These are phyloP conservation scores for Piper longum DNA, from an alignment of 164 flowering plant genomes.

Conservation along the genomic window DNA sequence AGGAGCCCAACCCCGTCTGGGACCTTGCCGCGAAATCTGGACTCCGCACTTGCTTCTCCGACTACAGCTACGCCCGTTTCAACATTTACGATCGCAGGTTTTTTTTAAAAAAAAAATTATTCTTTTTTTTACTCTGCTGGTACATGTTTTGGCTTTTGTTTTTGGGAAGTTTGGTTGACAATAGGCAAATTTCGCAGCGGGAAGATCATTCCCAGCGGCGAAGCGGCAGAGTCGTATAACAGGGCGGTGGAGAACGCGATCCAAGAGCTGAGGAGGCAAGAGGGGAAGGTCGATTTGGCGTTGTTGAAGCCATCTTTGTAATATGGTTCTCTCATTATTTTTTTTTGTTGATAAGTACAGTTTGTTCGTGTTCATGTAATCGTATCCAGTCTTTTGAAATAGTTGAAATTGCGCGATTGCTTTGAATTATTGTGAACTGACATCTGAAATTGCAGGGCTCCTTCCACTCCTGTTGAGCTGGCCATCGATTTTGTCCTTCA, in stretches of 20 bases:
- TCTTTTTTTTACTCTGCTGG: background rate
- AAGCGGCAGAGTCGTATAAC: constrained; percentile 69
- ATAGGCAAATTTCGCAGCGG: constrained; percentile 30
- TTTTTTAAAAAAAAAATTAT: background rate
- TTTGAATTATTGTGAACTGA: background rate
- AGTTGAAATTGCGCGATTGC: background rate
- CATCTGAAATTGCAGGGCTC: constrained; percentile 22
- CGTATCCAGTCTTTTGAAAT: background rate
- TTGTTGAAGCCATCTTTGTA: constrained; percentile 27
- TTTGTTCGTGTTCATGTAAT: no score
- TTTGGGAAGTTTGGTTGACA: background rate
- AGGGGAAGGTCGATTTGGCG: constrained; percentile 14
- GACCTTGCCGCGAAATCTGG: constrained; percentile 43
- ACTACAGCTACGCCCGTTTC: constrained; percentile 78
- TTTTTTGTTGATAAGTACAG: background rate
- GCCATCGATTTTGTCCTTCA: constrained; percentile 94
- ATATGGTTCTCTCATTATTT: background rate
- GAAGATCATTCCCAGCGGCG: constrained; percentile 64
- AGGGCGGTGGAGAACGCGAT: constrained; percentile 86
- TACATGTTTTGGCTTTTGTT: background rate
- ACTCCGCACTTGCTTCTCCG: constrained; percentile 78
- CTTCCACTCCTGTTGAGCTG: constrained; percentile 79
- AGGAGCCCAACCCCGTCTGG: constrained; percentile 74
- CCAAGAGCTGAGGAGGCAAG: constrained; percentile 31
- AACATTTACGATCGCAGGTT: constrained; percentile 80